A percentile compares a stretch with the other conserved stretches of the same genome.
These are phyloP conservation scores for Thraustochytrium sp. DNA, from an alignment of 352 stramenopile species.

Conservation along the genomic window DNA sequence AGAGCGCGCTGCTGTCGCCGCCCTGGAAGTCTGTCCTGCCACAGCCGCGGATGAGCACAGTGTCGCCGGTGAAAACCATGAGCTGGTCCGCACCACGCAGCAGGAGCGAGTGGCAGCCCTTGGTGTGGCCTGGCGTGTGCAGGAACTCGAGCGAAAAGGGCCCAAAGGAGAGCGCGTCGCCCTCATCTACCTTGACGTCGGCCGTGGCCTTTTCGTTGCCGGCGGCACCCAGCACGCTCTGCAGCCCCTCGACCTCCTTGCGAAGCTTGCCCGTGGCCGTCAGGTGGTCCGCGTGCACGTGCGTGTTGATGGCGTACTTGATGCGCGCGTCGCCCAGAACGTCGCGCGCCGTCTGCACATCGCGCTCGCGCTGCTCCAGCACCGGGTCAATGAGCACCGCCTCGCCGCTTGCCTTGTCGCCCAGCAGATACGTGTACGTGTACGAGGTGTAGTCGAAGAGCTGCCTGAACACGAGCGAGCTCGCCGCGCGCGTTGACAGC, in stretches of 20 bases:
- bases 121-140: conserved; percentile 56
- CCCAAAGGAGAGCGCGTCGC: conserved; percentile 51
- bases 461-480: conserved; percentile 51
- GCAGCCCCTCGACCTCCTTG: conserved; percentile 40
- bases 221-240: conserved; percentile 44
- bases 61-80: conserved; percentile 59
- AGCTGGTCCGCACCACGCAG: conserved; percentile 55
- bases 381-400: conserved; percentile 60
- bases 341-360: conserved; percentile 52
- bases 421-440: conserved; percentile 59
- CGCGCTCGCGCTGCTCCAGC: conserved; percentile 51
- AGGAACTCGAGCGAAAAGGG: conserved; percentile 31
- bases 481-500: no score
- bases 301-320: conserved; percentile 56
- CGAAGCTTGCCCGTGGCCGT: conserved; percentile 55
- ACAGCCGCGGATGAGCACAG: conserved; percentile 56
- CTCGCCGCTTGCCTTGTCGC: conserved; percentile 48
- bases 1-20: conserved; percentile 51
- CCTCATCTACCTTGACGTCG: conserved; percentile 52
- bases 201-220: conserved; percentile 47
- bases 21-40: conserved; percentile 55
- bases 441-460: conserved; percentile 55
- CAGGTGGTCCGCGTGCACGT: conserved; percentile 59
- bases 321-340: conserved; percentile 51
- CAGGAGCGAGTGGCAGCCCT: conserved; percentile 55